Conservation (phyloP, 192 early-diverging fungal species). For the Coemansia sp. region DNA sequence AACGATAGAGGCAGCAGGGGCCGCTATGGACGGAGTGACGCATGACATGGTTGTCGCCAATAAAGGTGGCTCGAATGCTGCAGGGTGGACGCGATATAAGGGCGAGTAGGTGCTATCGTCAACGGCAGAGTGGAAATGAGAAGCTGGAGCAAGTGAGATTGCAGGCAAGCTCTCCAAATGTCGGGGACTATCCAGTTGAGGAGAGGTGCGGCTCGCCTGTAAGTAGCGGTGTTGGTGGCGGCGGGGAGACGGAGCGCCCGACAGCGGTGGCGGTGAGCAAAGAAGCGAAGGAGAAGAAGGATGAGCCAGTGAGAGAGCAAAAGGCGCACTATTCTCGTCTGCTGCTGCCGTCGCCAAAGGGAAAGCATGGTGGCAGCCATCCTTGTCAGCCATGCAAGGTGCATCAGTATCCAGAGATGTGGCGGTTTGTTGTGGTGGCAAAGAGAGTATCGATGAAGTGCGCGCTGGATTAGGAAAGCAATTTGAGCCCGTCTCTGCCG, state of each 20-base stretch:
- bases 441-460: conserved; percentile 3
- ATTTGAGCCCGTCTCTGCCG: conserved; percentile 2
- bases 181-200: conserved; percentile 1
- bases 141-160: neutral
- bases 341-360: neutral
- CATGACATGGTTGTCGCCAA: neutral
- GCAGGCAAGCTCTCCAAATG: neutral
- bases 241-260: conserved; percentile 7
- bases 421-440: conserved; percentile 7
- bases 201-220: neutral
- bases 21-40: neutral
- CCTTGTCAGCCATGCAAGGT: neutral
- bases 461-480: conserved; percentile 5
- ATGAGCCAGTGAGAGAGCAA: neutral
- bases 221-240: neutral
- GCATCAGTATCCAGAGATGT: conserved; percentile 13
- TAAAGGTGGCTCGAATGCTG: neutral
- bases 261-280: neutral
- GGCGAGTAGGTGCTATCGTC: neutral
- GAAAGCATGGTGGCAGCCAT: neutral
- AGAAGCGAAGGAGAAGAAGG: neutral
- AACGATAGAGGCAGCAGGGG: neutral
- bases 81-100: neutral
- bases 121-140: neutral
- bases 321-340: conserved; percentile 9